Conservation (phyloP, 306 rosid genomes). For the Cercis canadensis region DNA sequence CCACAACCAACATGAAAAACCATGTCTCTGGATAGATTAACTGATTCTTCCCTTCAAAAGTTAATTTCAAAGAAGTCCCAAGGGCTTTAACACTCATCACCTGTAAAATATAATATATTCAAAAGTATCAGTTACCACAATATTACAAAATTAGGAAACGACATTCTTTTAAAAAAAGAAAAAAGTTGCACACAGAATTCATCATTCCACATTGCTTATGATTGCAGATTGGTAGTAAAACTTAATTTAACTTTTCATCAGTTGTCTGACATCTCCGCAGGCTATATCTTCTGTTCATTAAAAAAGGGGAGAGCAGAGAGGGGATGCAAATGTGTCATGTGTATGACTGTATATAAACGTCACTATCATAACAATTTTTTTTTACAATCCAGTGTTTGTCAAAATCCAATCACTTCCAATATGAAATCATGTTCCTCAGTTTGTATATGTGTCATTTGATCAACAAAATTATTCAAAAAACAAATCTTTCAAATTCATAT, state of each 20-base stretch:
- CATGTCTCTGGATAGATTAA: slow-evolving; percentile 74
- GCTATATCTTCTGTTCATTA: neutral
- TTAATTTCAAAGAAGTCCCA: slow-evolving; percentile 85
- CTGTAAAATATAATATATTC: slow-evolving; percentile 48
- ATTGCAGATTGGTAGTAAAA: neutral
- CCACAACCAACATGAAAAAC: slow-evolving; percentile 82
- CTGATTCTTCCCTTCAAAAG: slow-evolving; percentile 88
- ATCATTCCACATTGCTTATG: neutral
- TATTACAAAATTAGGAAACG: neutral
- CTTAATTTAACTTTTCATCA: neutral
- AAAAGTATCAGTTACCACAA: slow-evolving; percentile 10
- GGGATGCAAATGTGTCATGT: no score
- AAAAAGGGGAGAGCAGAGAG: neutral
- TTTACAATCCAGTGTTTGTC: neutral
- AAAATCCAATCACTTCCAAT: slow-evolving; percentile 18
- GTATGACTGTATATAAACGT: neutral
- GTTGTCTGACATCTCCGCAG: neutral
- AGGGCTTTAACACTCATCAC: slow-evolving; percentile 98
- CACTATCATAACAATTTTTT: no score
- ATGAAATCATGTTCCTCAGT: slow-evolving; percentile 2
- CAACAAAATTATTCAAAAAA: slow-evolving; percentile 14
- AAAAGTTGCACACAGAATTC: neutral
- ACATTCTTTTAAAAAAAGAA: neutral
- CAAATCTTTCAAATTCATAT: slow-evolving; percentile 16
- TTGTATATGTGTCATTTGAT: neutral